Conservation (phyloP, 345 rosid species). For the Lepidium africanum region DNA sequence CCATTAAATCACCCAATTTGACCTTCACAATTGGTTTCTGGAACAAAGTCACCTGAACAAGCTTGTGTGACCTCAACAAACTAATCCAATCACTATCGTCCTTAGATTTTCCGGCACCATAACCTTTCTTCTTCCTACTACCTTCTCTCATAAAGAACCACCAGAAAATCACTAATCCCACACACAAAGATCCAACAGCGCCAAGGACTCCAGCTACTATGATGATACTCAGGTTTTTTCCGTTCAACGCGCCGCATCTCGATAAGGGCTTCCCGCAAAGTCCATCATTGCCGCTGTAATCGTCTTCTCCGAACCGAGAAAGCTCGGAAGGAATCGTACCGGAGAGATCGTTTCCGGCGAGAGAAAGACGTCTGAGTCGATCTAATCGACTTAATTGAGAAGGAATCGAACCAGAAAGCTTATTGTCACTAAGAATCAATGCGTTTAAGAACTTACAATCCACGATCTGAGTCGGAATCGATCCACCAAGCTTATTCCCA, state of each 20-base stretch:
- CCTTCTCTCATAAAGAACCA: slow-evolving; percentile 43
- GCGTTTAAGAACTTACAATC: slow-evolving; percentile 49
- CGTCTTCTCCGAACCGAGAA: slow-evolving; percentile 22
- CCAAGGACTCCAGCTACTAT: slow-evolving; percentile 48
- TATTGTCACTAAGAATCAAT: slow-evolving; percentile 33
- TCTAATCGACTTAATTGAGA: slow-evolving; percentile 38
- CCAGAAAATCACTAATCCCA: slow-evolving; percentile 49
- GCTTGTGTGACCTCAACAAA: slow-evolving; percentile 50
- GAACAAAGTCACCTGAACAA: slow-evolving; percentile 58
- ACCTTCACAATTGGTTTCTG: slow-evolving; percentile 60
- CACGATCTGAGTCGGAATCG: slow-evolving; percentile 42
- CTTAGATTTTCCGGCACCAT: slow-evolving; percentile 33
- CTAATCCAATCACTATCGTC: slow-evolving; percentile 50
- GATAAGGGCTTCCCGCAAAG: slow-evolving; percentile 51
- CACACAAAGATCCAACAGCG: slow-evolving; percentile 37
- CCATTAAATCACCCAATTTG: slow-evolving; percentile 43
- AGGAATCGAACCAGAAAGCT: slow-evolving; percentile 51
- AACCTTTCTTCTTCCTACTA: slow-evolving; percentile 34
- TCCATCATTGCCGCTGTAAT: slow-evolving; percentile 33
- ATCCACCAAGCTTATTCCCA: slow-evolving; percentile 36
- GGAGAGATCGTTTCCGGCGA: slow-evolving; percentile 38
- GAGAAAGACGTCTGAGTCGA: slow-evolving; percentile 41
- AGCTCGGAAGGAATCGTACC: slow-evolving; percentile 49
- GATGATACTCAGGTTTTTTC: slow-evolving; percentile 37
- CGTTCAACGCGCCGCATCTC: slow-evolving; percentile 47